These are phyloP conservation scores for Citrus reticulata DNA, from an alignment of 345 rosid species.

Conservation along the genomic window DNA sequence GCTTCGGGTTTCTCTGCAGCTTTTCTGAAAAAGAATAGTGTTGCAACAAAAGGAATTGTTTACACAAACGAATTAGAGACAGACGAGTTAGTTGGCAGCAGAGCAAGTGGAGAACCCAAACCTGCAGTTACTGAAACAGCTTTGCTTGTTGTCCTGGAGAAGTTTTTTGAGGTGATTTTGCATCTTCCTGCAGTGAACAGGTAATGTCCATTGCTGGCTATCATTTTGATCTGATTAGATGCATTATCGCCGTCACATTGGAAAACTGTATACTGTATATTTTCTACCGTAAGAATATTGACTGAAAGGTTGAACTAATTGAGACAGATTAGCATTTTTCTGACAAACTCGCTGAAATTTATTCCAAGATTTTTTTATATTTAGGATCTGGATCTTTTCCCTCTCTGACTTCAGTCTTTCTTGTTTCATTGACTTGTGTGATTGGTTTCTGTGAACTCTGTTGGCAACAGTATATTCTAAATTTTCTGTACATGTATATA, in stretches of 20 bases:
- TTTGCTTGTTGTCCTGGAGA: conserved; percentile 72
- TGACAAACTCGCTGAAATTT: not conserved
- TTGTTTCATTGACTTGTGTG: not conserved
- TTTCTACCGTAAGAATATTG: not conserved
- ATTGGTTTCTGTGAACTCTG: not conserved
- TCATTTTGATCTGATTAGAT: not conserved
- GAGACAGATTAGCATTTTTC: not conserved
- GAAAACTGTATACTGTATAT: not conserved
- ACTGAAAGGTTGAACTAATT: not conserved
- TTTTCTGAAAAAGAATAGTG: conserved; percentile 76
- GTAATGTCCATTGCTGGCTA: conserved; percentile 26
- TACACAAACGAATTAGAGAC: conserved; percentile 28
- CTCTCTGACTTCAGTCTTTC: not conserved
- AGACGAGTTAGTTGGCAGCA: conserved; percentile 20
- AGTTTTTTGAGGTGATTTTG: conserved; percentile 68
- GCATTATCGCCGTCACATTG: too few species aligned
- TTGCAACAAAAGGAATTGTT: conserved; percentile 65
- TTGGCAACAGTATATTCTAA: not conserved
- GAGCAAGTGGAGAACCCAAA: conserved; percentile 42
- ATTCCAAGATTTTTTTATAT: not conserved
- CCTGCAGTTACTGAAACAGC: conserved; percentile 81
- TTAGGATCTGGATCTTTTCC: not conserved
- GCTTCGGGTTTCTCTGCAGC: conserved; percentile 98
- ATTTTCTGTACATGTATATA: not conserved
- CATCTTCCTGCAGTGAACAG: conserved; percentile 84